These are phyloP conservation scores for Verbascum thapsus DNA, from an alignment of 257 asterid genomes.

Conservation along the genomic window DNA sequence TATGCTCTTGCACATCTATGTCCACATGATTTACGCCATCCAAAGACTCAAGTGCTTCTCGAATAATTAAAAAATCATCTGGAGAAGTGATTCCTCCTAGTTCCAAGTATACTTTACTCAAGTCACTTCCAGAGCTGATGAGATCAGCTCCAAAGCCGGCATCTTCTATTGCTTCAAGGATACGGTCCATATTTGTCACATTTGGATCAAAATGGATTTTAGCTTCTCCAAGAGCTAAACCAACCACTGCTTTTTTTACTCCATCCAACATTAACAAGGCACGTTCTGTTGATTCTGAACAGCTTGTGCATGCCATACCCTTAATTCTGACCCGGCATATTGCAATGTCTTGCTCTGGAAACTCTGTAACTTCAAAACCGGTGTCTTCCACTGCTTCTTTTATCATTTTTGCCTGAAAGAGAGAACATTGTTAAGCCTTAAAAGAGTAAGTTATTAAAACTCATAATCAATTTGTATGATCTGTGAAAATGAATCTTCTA, in stretches of 20 bases:
- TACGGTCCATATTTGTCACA: constrained; percentile 54
- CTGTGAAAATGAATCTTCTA: too few species aligned
- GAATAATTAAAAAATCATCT: constrained; percentile 57
- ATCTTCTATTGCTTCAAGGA: constrained; percentile 77
- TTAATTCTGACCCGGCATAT: constrained; percentile 81
- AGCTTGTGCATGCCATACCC: constrained; percentile 99
- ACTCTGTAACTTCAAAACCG: constrained; percentile 84
- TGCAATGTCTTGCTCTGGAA: constrained; percentile 89
- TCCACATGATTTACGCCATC: constrained; percentile 84
- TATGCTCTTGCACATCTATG: constrained; percentile 54
- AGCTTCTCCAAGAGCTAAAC: constrained; percentile 98
- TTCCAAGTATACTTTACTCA: constrained; percentile 68
- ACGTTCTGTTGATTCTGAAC: constrained; percentile 95
- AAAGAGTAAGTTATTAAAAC: not conserved
- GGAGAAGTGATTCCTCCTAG: constrained; percentile 66
- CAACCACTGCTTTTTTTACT: constrained; percentile 91
- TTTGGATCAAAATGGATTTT: constrained; percentile 93
- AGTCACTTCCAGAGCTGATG: constrained; percentile 75
- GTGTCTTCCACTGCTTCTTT: constrained; percentile 93
- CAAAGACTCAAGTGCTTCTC: constrained; percentile 57
- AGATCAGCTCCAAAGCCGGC: constrained; percentile 95
- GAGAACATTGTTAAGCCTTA: constrained; percentile 22
- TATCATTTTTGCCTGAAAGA: constrained; percentile 67
- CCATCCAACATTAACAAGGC: constrained; percentile 82
- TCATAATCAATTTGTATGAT: not conserved